phyloP scores from a whole-genome alignment of 106 monocot species.

The Amphibolis antarctica region DNA sequence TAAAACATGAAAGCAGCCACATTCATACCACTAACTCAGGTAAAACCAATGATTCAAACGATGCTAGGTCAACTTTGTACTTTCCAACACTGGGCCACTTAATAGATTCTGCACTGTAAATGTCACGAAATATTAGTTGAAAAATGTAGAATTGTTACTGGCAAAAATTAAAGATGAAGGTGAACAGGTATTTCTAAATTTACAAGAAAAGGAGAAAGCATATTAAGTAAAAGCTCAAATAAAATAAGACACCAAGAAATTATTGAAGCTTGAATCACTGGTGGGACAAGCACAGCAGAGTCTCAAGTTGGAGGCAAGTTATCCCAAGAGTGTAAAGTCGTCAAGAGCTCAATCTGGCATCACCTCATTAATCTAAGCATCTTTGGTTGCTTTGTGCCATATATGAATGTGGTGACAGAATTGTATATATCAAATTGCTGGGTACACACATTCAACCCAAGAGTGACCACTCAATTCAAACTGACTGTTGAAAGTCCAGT shows the following conservation, averaged over 20 bases:
- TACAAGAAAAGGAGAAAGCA: not conserved
- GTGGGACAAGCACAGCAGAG: not conserved
- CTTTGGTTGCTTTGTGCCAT: too few species aligned
- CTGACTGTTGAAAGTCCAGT: too few species aligned
- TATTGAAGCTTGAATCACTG: not conserved
- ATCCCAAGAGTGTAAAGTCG: too few species aligned
- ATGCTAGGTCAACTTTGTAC: constrained; percentile 79
- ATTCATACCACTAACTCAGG: constrained; percentile 68
- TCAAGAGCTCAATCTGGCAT: too few species aligned
- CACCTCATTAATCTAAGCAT: too few species aligned
- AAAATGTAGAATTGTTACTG: not conserved
- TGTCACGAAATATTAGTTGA: not conserved
- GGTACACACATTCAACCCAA: too few species aligned
- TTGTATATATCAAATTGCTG: too few species aligned
- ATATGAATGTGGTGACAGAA: too few species aligned
- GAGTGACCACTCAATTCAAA: too few species aligned
- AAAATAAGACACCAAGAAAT: not conserved
- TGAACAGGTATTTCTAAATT: not conserved
- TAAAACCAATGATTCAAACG: constrained; percentile 76
- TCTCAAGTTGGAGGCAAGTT: not conserved
- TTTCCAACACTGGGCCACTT: constrained; percentile 90
- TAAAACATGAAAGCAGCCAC: not conserved
- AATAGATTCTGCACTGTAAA: constrained; percentile 50
- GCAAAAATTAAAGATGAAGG: not conserved
- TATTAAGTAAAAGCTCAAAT: not conserved